Base-by-base conservation (phyloP, 495 filamentous ascomycete genomes). In the Evernia prunastri region DNA sequence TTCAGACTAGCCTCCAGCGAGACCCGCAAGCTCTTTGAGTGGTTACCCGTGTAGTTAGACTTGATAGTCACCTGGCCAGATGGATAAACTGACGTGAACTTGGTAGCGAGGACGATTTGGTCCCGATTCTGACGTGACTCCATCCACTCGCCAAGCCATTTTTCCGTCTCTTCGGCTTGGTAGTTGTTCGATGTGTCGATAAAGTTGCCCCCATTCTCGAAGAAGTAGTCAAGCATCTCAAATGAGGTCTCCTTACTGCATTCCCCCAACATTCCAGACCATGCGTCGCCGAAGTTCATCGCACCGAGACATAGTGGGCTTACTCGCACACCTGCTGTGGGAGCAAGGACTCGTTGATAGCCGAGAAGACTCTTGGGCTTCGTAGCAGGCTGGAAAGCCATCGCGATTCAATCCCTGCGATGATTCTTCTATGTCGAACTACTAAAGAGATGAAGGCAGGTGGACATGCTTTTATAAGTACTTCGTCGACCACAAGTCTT, bases 61-160 rank as follows among this genome's bases (percentile, higher is more conserved):
- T 78, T 75, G 23, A 75, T 77, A 35, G 71, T 42, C 1, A 63
- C 68, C 4, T 27, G 37, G 1, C n/a, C 57, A 37, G 42, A 59
- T 36, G 68, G 67, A 68, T 73, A 79, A 40, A 73, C 72, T 4
- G 75, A 75, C 1, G 82, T 83, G 72, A 77, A 86, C 68, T 92
- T 94, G 57, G 89, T 92, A 0, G 89, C 89, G 53, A 93, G 77
- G 40, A 93, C 87, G 51, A 90, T 77, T 63, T 85, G 77, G 70
- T 88, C 86, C 0, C 87, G 78, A 66, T 80, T 82, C 23, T 75
- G 69, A 25, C 83, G 78, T 60, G 70, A 47, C 56, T 76, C 63
- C 78, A 85, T 81, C 84, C 84, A 86, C 64, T 86, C 83, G 27
- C 84, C 84, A 27, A 86, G 65, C 82, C 82, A 84, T 23, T 63